Percentiles rank a stretch among this genome's conserved stretches.
These are phyloP conservation scores for Geotrichum aggregatum DNA, from an alignment of 1,139 yeast species.

Conservation along the genomic window DNA sequence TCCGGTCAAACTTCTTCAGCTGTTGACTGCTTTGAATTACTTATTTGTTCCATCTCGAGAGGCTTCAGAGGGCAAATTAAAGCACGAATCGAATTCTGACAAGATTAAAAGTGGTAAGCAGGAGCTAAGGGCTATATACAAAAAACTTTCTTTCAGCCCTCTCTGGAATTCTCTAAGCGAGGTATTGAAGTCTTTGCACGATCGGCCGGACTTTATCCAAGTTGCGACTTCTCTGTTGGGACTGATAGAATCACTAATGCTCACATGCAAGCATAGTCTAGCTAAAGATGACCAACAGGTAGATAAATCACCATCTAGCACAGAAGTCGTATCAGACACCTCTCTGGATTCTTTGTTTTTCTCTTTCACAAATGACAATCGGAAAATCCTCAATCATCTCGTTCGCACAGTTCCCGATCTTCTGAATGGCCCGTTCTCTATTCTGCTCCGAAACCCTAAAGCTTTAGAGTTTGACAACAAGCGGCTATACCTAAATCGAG, in stretches of 20 bases:
- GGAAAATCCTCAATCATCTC: slow-evolving; percentile 85
- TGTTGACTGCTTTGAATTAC: slow-evolving; percentile 84
- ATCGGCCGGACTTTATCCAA: slow-evolving; percentile 48
- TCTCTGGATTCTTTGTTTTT: slow-evolving; percentile 79
- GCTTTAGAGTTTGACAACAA: slow-evolving; percentile 94
- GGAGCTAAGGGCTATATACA: slow-evolving; percentile 46
- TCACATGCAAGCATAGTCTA: slow-evolving; percentile 84
- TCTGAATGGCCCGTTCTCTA: slow-evolving; percentile 94
- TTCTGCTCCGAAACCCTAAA: slow-evolving; percentile 82
- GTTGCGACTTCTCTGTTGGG: slow-evolving; percentile 83
- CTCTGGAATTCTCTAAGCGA: slow-evolving; percentile 87
- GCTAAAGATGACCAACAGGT: slow-evolving; percentile 48
- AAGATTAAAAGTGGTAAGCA: slow-evolving; percentile 46
- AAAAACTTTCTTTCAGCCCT: slow-evolving; percentile 64
- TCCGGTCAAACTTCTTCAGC: slow-evolving; percentile 79
- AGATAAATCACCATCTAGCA: slow-evolving; percentile 51
- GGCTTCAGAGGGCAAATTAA: slow-evolving; percentile 24
- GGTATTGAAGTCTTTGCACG: slow-evolving; percentile 52
- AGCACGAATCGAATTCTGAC: slow-evolving; percentile 35
- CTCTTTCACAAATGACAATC: slow-evolving; percentile 85
- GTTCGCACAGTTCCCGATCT: slow-evolving; percentile 84
- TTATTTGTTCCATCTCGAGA: slow-evolving; percentile 50
- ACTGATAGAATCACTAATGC: slow-evolving; percentile 87
- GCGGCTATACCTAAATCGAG: slow-evolving; percentile 75
- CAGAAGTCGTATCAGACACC: slow-evolving; percentile 64